Evolutionary conservation across 306 rosid genomes (phyloP).

Genomic region (Arachis hypogaea): DNA sequence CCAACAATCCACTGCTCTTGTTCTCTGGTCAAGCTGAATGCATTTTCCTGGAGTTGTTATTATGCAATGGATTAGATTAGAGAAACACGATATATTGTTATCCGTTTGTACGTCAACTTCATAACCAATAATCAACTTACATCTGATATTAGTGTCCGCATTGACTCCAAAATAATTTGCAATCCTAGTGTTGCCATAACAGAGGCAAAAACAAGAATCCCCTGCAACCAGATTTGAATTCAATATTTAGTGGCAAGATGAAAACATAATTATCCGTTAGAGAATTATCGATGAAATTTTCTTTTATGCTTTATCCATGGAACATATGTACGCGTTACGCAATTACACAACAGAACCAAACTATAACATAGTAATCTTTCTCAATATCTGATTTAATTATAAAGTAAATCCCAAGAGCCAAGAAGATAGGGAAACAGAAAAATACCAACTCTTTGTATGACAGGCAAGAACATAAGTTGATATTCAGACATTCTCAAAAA

Average conservation of each 20-base stretch:
- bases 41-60: constrained; percentile 53
- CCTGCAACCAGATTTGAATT: constrained; percentile 56
- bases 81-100: neutral
- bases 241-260: constrained; percentile 24
- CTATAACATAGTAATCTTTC: neutral
- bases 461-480: constrained; percentile 3
- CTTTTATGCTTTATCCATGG: neutral
- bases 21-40: constrained; percentile 64
- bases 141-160: constrained; percentile 61
- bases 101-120: constrained; percentile 9
- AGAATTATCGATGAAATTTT: constrained; percentile 6
- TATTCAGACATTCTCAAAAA: neutral
- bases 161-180: constrained; percentile 94
- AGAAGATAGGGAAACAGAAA: neutral
- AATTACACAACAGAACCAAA: neutral
- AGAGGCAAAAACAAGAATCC: constrained; percentile 98
- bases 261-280: neutral
- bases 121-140: constrained; percentile 55
- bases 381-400: neutral
- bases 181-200: constrained; percentile 99
- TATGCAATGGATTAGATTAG: constrained; percentile 13
- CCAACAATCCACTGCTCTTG: constrained; percentile 96
- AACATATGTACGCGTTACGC: neutral
- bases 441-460: neutral
- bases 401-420: constrained; percentile 15